phyloP scores from a whole-genome alignment of 331 rosid genomes.

The Pyracantha coccinea region DNA sequence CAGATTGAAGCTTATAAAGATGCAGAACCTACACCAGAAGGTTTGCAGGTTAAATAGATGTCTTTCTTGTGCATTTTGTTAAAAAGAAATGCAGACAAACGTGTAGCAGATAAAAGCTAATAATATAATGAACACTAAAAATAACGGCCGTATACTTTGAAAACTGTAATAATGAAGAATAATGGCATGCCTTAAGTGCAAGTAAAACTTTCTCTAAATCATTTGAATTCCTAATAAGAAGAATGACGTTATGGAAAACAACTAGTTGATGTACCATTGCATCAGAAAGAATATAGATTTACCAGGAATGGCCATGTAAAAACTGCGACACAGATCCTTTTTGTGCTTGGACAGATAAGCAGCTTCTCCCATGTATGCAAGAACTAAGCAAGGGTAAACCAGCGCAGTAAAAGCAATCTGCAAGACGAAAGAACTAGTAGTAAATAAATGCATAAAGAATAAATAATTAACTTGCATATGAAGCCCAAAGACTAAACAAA shows the following conservation, averaged over 20 bases:
- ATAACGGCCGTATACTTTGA: not conserved
- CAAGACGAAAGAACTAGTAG: not conserved
- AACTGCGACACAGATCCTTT: constrained; percentile 20
- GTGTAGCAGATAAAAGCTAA: not conserved
- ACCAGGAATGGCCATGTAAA: constrained; percentile 35
- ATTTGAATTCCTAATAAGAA: not conserved
- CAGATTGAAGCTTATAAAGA: not conserved
- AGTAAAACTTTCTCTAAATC: not conserved
- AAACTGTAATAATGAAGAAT: not conserved
- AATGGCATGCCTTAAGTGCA: not conserved
- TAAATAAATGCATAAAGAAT: not conserved
- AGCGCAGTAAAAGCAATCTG: constrained; percentile 28
- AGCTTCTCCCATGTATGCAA: constrained; percentile 39
- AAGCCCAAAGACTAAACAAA: not conserved
- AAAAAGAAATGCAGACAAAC: not conserved
- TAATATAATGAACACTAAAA: not conserved
- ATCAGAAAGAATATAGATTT: not conserved
- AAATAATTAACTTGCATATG: not conserved
- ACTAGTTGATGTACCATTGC: not conserved
- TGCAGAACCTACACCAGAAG: not conserved
- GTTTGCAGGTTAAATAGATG: not conserved
- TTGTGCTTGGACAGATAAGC: constrained; percentile 33
- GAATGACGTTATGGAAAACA: not conserved
- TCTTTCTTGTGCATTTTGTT: not conserved
- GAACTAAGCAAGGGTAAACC: constrained; percentile 28